A percentile compares a stretch with the other conserved stretches of the same genome.
Conservation (phyloP, 208 protist species). For the Acanthamoeba healyi region DNA sequence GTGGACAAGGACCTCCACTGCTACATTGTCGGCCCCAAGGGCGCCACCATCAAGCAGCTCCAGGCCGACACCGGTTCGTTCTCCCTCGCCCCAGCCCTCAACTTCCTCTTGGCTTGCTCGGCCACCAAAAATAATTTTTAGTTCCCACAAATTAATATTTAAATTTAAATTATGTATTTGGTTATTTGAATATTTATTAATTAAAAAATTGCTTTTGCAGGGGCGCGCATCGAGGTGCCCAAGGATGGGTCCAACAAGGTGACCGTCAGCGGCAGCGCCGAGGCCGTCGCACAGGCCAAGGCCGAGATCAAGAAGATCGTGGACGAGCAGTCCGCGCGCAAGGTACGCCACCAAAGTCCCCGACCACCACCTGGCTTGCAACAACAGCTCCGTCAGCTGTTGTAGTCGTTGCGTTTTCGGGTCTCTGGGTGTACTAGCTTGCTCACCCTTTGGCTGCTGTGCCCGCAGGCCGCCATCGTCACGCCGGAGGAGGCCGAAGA, state of each 20-base stretch:
- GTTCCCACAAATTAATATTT: not conserved
- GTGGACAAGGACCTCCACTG: constrained; percentile 24
- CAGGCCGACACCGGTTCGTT: not conserved
- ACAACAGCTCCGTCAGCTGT: not conserved
- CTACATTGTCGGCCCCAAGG: constrained; percentile 53
- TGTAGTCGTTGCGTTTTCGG: not conserved
- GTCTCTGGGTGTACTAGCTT: no score
- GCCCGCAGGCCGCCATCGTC: not conserved
- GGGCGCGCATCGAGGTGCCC: constrained; percentile 34
- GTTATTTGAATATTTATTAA: not conserved
- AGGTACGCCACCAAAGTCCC: not conserved
- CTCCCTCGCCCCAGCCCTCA: no score
- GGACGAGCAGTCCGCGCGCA: constrained; percentile 14
- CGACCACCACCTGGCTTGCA: not conserved
- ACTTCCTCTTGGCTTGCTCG: no score
- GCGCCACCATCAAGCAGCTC: constrained; percentile 60
- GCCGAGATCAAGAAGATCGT: constrained; percentile 42
- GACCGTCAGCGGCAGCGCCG: constrained; percentile 11
- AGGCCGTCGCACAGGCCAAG: constrained; percentile 53
- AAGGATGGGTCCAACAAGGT: constrained; percentile 54
- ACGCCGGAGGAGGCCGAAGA: constrained; percentile 43
- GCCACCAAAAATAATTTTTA: not conserved
- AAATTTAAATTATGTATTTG: not conserved
- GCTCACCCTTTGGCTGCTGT: not conserved
- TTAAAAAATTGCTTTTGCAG: not conserved